These are phyloP conservation scores for Rauvolfia tetraphylla DNA, from an alignment of 257 asterid species.

Conservation along the genomic window DNA sequence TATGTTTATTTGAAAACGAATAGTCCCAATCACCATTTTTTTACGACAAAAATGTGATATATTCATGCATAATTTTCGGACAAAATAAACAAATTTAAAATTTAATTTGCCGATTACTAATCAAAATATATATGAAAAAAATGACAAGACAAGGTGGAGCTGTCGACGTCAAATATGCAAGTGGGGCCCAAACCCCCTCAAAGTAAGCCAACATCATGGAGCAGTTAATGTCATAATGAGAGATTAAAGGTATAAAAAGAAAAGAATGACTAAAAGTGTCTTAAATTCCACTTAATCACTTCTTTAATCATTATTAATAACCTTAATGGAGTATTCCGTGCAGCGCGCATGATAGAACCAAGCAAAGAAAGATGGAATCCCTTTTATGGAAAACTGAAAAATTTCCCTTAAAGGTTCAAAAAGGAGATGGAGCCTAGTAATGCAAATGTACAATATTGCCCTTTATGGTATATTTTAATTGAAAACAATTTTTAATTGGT, in stretches of 20 bases:
- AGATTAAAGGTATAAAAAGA: not conserved
- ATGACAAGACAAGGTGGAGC: not conserved
- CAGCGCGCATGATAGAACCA: slow-evolving; percentile 11
- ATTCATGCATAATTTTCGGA: no score
- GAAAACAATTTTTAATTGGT: not conserved
- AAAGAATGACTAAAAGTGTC: slow-evolving; percentile 6
- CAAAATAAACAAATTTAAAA: no score
- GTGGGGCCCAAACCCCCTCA: not conserved
- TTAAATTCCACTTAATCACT: not conserved
- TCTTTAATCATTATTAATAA: slow-evolving; percentile 6
- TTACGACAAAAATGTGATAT: no score
- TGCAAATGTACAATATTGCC: not conserved
- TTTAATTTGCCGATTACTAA: no score
- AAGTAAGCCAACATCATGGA: not conserved
- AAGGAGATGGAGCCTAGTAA: not conserved
- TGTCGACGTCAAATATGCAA: not conserved
- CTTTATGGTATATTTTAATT: not conserved
- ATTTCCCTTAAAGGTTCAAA: not conserved
- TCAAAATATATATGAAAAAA: no score
- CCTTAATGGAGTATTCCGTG: slow-evolving; percentile 1
- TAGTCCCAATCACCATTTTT: no score
- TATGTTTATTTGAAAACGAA: no score
- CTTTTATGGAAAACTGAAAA: not conserved
- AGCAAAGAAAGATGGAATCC: not conserved
- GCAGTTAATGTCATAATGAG: not conserved